phyloP scores from a whole-genome alignment of 305 asterid species.

The Solanum hybrid region DNA sequence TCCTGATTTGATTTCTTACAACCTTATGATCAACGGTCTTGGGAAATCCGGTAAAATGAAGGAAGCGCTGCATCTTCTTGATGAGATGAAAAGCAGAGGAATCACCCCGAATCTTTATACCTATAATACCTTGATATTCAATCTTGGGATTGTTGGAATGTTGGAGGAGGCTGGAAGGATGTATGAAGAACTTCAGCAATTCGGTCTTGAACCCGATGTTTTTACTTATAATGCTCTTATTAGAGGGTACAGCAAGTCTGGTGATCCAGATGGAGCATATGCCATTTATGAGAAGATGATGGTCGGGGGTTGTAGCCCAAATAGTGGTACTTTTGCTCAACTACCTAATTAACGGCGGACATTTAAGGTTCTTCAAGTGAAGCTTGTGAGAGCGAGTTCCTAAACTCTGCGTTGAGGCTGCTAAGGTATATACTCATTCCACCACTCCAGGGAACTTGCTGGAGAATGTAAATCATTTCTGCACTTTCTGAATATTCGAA shows the following conservation, averaged over 20 bases:
- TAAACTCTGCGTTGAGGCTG: neutral
- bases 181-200: slow-evolving; percentile 52
- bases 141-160: slow-evolving; percentile 72
- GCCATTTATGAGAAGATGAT: slow-evolving; percentile 81
- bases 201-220: slow-evolving; percentile 73
- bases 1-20: slow-evolving; percentile 84
- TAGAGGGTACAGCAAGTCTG: slow-evolving; percentile 66
- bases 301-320: slow-evolving; percentile 79
- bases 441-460: neutral
- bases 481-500: neutral
- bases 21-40: slow-evolving; percentile 79
- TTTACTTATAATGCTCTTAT: slow-evolving; percentile 84
- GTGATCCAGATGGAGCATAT: slow-evolving; percentile 65
- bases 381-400: neutral
- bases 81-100: slow-evolving; percentile 74
- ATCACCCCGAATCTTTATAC: slow-evolving; percentile 69
- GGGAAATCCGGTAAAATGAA: slow-evolving; percentile 48
- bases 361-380: neutral
- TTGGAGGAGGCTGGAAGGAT: slow-evolving; percentile 59
- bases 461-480: neutral
- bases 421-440: slow-evolving; percentile 2
- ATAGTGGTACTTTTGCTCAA: slow-evolving; percentile 74
- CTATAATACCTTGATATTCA: slow-evolving; percentile 61
- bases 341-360: slow-evolving; percentile 51
- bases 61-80: slow-evolving; percentile 54